Evolutionary conservation across 1,284 basidiomycete genomes (phyloP), one percentile per base, ranked within the genome.

Genomic region (Sanghuangporus weigelae): DNA sequence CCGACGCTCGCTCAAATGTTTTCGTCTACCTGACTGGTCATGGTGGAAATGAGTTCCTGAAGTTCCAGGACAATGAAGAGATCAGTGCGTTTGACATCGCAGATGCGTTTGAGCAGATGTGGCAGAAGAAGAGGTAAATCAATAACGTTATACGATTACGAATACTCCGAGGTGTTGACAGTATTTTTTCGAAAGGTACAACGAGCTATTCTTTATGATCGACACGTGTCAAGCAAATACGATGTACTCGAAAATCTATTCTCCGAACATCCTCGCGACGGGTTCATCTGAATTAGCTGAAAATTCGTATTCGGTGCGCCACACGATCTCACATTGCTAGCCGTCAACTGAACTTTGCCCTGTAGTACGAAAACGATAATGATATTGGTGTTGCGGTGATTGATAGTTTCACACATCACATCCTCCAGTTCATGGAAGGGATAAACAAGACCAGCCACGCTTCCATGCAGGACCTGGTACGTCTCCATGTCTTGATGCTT

Each of bases 1-100:
- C 91, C 0, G 95, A 99, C 70, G 89, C 94, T 60, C 81, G 88
- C n/a, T 95, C 92, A 7, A 99, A 99, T 72, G 83, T 99, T 63
- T 97, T 99, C 72, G 85, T 99, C 26, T 99, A 97, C 76, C 93
- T 99, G 92, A 97, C 97, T 0, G 97, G 96, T 0, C 96, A 99
- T 70, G 96, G 97, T 3, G 96, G 96, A 0, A 92, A 97, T 70
- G 96, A 98, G 75, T 99, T 99, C 73, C 84, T 99, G 69, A 99
- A 99, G 76, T 99, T 99, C 74, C 96, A 99, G 73, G 96, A 99
- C 74, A 94, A 94, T 72, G 96, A 99, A 74, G 97, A 99, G 73
- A 94, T 99, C 68, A 94, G 91, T 60, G 95, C 96, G 0, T 94
- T 93, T 64, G 96, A 99, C 73, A 84, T 97, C 42, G 96, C 96